Percentiles rank a stretch among this genome's conserved stretches.
phyloP scores from a whole-genome alignment of 2,329 filamentous ascomycete genomes.

The Colletotrichum magnum region DNA sequence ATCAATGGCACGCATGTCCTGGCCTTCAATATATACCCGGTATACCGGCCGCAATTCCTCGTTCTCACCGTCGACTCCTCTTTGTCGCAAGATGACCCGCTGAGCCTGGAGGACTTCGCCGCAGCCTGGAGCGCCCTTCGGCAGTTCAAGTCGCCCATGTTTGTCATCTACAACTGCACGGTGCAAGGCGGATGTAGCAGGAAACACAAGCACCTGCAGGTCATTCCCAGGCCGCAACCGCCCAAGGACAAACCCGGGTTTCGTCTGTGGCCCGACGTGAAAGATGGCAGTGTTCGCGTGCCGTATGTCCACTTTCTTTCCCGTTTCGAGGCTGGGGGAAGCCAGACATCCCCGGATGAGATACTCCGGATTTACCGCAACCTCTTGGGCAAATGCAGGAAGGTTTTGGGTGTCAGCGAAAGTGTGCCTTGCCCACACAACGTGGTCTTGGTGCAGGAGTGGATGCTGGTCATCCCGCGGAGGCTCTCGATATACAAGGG shows the following conservation, averaged over 20 bases:
- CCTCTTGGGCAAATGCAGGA: background rate
- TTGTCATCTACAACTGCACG: constrained; percentile 9
- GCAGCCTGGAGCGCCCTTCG: background rate
- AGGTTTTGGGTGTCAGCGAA: too few species aligned
- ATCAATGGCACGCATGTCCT: background rate
- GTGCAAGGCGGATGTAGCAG: constrained; percentile 2
- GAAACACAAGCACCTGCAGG: constrained; percentile 5
- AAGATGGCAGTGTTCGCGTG: background rate
- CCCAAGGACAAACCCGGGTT: background rate
- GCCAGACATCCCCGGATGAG: background rate
- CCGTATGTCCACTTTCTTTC: background rate
- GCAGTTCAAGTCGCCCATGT: background rate
- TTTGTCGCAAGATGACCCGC: constrained; percentile 1
- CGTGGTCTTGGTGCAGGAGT: background rate
- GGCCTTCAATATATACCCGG: constrained; percentile 2
- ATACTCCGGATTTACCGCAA: background rate
- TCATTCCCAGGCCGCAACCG: background rate
- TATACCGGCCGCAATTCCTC: constrained; percentile 2
- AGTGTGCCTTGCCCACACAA: constrained; percentile 5
- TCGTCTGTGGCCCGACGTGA: background rate
- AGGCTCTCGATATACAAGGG: background rate
- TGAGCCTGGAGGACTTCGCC: background rate
- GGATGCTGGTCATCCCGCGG: constrained; percentile 8
- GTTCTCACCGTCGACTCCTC: constrained; percentile 3
- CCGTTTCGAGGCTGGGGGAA: background rate